These are phyloP conservation scores for Botryotinia globosa DNA, from an alignment of 2,329 filamentous ascomycete species.

Conservation along the genomic window DNA sequence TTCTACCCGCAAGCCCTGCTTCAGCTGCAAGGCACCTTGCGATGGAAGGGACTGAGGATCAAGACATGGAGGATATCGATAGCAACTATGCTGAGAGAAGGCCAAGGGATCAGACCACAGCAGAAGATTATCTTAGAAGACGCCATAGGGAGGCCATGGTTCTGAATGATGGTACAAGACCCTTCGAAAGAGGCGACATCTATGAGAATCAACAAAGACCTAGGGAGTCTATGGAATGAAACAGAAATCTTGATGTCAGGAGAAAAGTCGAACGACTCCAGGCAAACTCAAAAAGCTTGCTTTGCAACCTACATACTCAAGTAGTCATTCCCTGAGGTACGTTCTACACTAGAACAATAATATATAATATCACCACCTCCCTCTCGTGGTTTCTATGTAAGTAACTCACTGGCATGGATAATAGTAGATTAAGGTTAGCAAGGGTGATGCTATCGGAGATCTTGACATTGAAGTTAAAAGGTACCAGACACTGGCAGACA, in stretches of 20 bases:
- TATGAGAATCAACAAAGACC: slow-evolving; percentile 51
- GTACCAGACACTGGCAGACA: too few relatives aligned
- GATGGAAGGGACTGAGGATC: slow-evolving; percentile 50
- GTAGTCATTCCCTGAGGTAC: neutral
- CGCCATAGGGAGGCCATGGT: slow-evolving; percentile 87
- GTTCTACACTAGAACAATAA: neutral
- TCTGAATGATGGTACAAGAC: slow-evolving; percentile 77
- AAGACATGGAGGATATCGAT: slow-evolving; percentile 42
- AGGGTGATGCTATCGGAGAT: neutral
- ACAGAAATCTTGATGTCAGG: neutral
- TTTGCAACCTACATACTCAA: neutral
- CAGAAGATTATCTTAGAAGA: slow-evolving; percentile 71
- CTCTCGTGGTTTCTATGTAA: neutral
- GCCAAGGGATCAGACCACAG: slow-evolving; percentile 53
- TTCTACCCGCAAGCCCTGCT: slow-evolving; percentile 28
- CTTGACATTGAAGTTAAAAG: neutral
- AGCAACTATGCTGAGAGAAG: slow-evolving; percentile 37
- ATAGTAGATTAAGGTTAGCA: neutral
- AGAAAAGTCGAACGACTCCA: neutral
- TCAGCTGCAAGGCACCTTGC: slow-evolving; percentile 37
- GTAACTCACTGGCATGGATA: neutral
- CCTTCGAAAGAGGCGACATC: slow-evolving; percentile 72
- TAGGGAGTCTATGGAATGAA: neutral
- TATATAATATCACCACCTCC: neutral
- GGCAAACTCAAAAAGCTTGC: neutral